Conservation (phyloP, 768 basidiomycete genomes). For the Termitomyces sp. region DNA sequence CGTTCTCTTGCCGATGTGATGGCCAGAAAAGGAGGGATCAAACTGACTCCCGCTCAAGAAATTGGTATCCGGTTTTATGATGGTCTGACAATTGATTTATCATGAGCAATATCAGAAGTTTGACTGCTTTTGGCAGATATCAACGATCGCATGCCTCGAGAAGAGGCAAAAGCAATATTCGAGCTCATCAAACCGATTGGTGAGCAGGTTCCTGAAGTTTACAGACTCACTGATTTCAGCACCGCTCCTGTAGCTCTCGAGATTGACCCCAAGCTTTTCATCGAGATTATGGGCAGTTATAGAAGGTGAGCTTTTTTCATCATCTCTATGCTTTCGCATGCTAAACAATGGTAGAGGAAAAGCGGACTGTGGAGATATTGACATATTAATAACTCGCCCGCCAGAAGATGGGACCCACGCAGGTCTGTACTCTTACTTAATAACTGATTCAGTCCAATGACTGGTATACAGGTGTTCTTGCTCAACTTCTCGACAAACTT, state of each 20-base stretch:
- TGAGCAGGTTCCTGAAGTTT: conserved; percentile 17
- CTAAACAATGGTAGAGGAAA: conserved; percentile 52
- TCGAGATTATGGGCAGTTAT: conserved; percentile 93
- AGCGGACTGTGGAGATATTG: conserved; percentile 84
- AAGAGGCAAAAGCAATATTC: conserved; percentile 72
- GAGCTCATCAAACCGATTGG: conserved; percentile 68
- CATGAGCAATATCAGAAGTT: neutral
- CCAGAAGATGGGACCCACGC: conserved; percentile 69
- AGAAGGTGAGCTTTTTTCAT: conserved; percentile 44
- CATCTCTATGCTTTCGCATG: neutral
- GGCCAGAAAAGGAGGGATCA: conserved; percentile 54
- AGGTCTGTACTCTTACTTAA: conserved; percentile 35
- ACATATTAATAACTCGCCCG: conserved; percentile 79
- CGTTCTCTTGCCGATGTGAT: conserved; percentile 73
- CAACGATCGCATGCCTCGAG: conserved; percentile 78
- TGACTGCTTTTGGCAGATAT: conserved; percentile 48
- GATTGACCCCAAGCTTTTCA: conserved; percentile 64
- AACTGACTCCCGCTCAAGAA: conserved; percentile 51
- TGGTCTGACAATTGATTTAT: conserved; percentile 33
- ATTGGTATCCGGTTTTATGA: conserved; percentile 69
- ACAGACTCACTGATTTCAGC: neutral
- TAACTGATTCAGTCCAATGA: neutral
- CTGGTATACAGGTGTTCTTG: conserved; percentile 47
- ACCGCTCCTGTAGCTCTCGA: conserved; percentile 42
- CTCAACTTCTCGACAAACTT: conserved; percentile 50